Percentiles rank a stretch among this genome's conserved stretches.
Conservation (phyloP, 176 grass and related monocot genomes). For the Oropetium thomaeum region DNA sequence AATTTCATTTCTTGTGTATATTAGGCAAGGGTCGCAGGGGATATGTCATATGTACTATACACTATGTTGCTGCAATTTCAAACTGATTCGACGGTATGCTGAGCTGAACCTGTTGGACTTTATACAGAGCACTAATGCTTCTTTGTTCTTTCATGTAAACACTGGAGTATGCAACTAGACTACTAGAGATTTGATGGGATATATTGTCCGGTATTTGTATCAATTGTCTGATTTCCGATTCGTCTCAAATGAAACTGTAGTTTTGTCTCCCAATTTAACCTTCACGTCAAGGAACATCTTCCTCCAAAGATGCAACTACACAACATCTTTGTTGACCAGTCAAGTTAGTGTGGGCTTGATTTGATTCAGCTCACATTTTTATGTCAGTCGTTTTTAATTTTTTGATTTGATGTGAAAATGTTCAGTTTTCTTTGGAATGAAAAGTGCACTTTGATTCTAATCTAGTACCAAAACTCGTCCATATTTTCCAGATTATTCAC, state of each 20-base stretch:
- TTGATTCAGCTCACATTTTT: background rate
- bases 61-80: background rate
- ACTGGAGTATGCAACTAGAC: background rate
- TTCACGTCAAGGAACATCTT: background rate
- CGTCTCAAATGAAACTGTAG: background rate
- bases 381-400: too few relatives aligned
- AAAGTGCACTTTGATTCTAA: too few relatives aligned
- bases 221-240: background rate
- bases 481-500: too few relatives aligned
- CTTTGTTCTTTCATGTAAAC: slow-evolving; percentile 7
- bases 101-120: background rate
- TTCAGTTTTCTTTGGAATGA: too few relatives aligned
- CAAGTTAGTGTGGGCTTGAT: background rate
- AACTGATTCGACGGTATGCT: background rate
- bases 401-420: background rate
- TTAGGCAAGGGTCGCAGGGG: background rate
- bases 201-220: background rate
- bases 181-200: background rate
- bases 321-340: too few relatives aligned
- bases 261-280: background rate
- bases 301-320: too few relatives aligned
- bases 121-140: background rate
- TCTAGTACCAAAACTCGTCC: too few relatives aligned
- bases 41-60: background rate
- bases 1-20: background rate